These are phyloP conservation scores for Komagataella pseudopastoris DNA, from an alignment of 805 yeast genomes.

Conservation along the genomic window DNA sequence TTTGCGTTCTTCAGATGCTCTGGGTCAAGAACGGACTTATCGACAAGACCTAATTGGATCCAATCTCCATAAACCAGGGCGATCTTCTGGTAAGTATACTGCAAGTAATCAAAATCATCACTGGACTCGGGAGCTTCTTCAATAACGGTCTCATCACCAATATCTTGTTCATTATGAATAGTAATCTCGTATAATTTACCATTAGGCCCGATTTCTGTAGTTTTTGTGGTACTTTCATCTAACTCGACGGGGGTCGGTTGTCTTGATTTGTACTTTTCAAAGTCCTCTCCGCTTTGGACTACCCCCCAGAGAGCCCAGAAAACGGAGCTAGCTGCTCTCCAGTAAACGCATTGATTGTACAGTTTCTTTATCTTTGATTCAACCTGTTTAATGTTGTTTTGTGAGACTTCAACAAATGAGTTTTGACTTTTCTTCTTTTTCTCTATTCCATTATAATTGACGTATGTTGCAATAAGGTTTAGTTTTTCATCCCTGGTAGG, in stretches of 20 bases:
- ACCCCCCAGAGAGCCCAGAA: constrained; percentile 92
- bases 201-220: constrained; percentile 37
- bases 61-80: constrained; percentile 66
- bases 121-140: constrained; percentile 16
- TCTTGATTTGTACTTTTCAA: not conserved
- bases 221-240: not conserved
- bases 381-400: constrained; percentile 15
- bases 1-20: constrained; percentile 23
- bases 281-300: constrained; percentile 22
- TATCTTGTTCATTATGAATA: constrained; percentile 16
- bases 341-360: constrained; percentile 50
- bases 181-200: constrained; percentile 31
- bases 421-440: constrained; percentile 11
- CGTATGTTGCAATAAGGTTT: constrained; percentile 66
- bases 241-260: not conserved
- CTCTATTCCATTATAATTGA: constrained; percentile 35
- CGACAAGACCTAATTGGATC: constrained; percentile 40
- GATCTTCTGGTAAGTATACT: constrained; percentile 65
- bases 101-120: constrained; percentile 68
- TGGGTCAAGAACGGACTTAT: constrained; percentile 15
- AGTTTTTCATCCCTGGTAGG: constrained; percentile 61
- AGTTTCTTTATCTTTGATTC: constrained; percentile 34
- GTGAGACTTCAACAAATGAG: not conserved
- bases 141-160: constrained; percentile 11
- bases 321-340: constrained; percentile 73